Conservation (phyloP, 1,139 yeast species). For the Wickerhamomyces sp. region DNA sequence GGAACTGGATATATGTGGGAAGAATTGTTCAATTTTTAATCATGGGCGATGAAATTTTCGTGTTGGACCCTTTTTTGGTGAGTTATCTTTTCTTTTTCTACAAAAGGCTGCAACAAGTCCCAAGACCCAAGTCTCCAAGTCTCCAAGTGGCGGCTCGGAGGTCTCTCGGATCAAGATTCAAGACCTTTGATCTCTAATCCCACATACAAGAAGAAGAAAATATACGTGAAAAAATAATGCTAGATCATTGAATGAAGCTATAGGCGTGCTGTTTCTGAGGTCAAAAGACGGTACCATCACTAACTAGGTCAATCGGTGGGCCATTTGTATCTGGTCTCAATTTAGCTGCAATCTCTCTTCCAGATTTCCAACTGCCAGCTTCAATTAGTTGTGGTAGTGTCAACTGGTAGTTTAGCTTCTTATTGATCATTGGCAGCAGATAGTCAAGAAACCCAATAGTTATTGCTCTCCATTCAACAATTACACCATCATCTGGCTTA, state of each 20-base stretch:
- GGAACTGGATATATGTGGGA: too few relatives aligned
- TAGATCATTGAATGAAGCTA: not conserved
- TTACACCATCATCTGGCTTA: conserved; percentile 47
- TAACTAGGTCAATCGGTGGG: conserved; percentile 52
- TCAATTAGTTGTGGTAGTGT: conserved; percentile 52
- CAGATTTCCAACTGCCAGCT: conserved; percentile 64
- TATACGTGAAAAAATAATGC: not conserved
- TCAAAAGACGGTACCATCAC: conserved; percentile 58
- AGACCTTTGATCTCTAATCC: too few relatives aligned
- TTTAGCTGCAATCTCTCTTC: conserved; percentile 48
- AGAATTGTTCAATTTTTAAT: too few relatives aligned
- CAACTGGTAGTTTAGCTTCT: conserved; percentile 33
- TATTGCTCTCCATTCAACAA: conserved; percentile 61
- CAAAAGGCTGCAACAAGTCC: too few relatives aligned
- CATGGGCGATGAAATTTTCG: too few relatives aligned
- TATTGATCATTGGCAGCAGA: conserved; percentile 43
- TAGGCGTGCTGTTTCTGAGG: not conserved
- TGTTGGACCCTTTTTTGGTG: too few relatives aligned
- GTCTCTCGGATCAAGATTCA: too few relatives aligned
- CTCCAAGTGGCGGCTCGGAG: too few relatives aligned
- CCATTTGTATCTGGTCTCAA: conserved; percentile 44
- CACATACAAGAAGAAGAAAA: too few relatives aligned
- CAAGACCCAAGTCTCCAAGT: too few relatives aligned
- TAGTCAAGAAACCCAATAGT: conserved; percentile 51
- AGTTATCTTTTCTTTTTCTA: too few relatives aligned